Percentiles rank a stretch among this genome's conserved stretches.
Evolutionary conservation across 1,284 basidiomycete genomes (phyloP).

Genomic region (Inonotus obliquus): DNA sequence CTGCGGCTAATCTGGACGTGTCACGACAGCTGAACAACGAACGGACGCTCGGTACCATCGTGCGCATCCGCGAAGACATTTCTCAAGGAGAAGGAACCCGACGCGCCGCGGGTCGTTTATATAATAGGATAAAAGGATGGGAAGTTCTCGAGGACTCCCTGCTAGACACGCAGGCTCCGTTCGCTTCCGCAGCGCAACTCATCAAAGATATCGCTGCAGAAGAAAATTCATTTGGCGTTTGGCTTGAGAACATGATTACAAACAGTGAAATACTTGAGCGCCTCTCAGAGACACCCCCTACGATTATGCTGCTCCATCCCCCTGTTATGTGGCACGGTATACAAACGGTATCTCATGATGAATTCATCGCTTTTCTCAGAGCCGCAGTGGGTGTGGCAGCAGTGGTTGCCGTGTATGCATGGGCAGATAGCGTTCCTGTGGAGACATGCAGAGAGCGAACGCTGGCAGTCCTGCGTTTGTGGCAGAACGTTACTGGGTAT

Average conservation of each 20-base stretch:
- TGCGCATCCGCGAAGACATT: constrained; percentile 36
- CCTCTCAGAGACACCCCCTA: constrained; percentile 39
- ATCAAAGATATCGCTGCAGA: constrained; percentile 56
- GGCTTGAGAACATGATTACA: constrained; percentile 61
- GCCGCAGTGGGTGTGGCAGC: constrained; percentile 62
- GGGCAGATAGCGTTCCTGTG: constrained; percentile 72
- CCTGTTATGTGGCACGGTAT: constrained; percentile 28
- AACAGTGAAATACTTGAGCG: constrained; percentile 46
- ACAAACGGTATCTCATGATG: constrained; percentile 40
- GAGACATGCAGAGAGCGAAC: constrained; percentile 56
- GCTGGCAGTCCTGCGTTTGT: constrained; percentile 57
- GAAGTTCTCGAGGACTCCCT: constrained; percentile 54
- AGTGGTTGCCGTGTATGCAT: constrained; percentile 71
- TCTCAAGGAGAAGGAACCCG: constrained; percentile 38
- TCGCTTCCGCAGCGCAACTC: constrained; percentile 40
- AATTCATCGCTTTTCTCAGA: constrained; percentile 58
- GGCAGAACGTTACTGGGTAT: constrained; percentile 65
- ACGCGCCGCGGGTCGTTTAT: constrained; percentile 40
- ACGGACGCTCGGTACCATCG: constrained; percentile 39
- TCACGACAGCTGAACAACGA: constrained; percentile 40
- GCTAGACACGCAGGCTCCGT: constrained; percentile 47
- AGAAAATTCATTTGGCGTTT: constrained; percentile 64
- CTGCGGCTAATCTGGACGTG: constrained; percentile 58
- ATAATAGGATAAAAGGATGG: constrained; percentile 54
- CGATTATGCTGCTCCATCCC: constrained; percentile 31